Conservation (phyloP, 2,329 filamentous ascomycete genomes). For the Zasmidium citrigriseum region DNA sequence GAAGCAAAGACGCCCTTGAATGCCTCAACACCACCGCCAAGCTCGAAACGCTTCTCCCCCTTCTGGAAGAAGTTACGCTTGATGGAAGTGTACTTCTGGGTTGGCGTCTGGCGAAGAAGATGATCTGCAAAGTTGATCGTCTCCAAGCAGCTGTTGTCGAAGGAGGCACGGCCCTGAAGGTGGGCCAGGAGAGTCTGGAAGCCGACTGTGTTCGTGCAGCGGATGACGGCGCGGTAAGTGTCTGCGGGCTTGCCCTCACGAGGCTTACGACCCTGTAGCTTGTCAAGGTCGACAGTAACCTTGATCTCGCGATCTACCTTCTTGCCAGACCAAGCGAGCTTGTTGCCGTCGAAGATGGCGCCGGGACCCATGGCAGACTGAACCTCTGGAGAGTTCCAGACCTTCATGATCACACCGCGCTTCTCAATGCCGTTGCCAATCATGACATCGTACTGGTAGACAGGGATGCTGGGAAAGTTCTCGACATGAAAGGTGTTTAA, state of each 20-base stretch:
- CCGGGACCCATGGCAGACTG: constrained; percentile 56
- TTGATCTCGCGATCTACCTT: constrained; percentile 35
- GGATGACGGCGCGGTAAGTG: constrained; percentile 63
- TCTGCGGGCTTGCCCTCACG: constrained; percentile 38
- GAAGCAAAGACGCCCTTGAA: constrained; percentile 90
- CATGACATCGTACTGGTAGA: constrained; percentile 79
- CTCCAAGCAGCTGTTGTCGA: constrained; percentile 70
- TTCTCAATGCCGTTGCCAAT: constrained; percentile 66
- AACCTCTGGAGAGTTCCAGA: constrained; percentile 69
- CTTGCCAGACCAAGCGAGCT: constrained; percentile 74
- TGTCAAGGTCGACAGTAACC: constrained; percentile 71
- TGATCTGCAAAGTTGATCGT: constrained; percentile 92
- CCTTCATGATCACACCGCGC: constrained; percentile 68
- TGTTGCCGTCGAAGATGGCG: constrained; percentile 81
- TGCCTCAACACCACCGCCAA: constrained; percentile 71
- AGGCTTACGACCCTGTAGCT: constrained; percentile 54
- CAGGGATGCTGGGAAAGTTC: constrained; percentile 58
- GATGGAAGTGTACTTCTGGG: constrained; percentile 66
- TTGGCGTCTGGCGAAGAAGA: constrained; percentile 77
- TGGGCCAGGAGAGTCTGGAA: constrained; percentile 68
- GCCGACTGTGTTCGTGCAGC: constrained; percentile 66
- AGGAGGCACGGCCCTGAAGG: constrained; percentile 59
- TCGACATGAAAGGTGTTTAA: constrained; percentile 77
- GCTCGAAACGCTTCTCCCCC: constrained; percentile 48
- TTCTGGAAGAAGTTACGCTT: constrained; percentile 80